These are phyloP conservation scores for Verbena officinalis DNA, from an alignment of 257 asterid species.

Conservation along the genomic window DNA sequence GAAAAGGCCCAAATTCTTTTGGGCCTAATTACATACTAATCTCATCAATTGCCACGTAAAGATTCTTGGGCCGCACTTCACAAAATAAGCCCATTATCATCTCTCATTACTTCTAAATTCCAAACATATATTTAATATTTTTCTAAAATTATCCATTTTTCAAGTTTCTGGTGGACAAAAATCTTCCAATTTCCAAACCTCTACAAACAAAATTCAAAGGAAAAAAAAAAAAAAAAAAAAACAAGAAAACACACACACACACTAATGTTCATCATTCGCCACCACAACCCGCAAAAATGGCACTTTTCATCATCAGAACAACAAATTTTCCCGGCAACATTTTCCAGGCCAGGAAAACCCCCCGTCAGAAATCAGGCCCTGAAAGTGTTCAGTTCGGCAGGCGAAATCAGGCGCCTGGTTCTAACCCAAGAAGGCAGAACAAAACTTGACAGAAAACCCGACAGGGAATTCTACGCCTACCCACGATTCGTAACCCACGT, in stretches of 20 bases:
- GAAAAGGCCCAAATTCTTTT: no score
- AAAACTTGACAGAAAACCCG: slow-evolving; percentile 58
- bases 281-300: slow-evolving; percentile 33
- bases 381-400: slow-evolving; percentile 36
- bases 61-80: background rate
- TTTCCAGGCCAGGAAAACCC: slow-evolving; percentile 23
- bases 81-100: background rate
- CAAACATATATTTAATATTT: background rate
- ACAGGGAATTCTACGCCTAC: slow-evolving; percentile 64
- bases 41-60: no score
- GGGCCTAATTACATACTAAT: no score
- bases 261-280: slow-evolving; percentile 38
- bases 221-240: no score
- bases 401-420: slow-evolving; percentile 62
- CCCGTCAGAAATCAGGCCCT: slow-evolving; percentile 19
- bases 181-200: background rate
- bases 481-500: slow-evolving; percentile 80
- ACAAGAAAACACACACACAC: no score
- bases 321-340: background rate
- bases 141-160: slow-evolving; percentile 21
- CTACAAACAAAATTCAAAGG: background rate
- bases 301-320: slow-evolving; percentile 26
- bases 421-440: slow-evolving; percentile 59
- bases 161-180: slow-evolving; percentile 25
- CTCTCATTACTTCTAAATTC: background rate